These are phyloP conservation scores for Tuber melanosporum DNA, from an alignment of 495 filamentous ascomycete genomes.

Conservation along the genomic window DNA sequence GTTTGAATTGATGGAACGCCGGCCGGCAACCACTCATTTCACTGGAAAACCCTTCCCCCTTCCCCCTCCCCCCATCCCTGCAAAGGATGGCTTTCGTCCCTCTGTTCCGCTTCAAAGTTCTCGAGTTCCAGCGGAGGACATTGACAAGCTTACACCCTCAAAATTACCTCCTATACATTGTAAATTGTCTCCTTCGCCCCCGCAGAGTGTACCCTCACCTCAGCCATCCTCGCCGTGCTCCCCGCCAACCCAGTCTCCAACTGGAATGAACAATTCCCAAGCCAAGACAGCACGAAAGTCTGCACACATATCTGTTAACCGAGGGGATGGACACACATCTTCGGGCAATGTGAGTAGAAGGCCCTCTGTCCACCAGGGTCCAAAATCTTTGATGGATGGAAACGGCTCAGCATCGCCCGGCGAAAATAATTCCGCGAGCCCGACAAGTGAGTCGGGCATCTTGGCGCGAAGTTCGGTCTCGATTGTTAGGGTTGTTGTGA, in stretches of 20 bases:
- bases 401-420: neutral
- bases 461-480: neutral
- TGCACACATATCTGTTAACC: slow-evolving; percentile 23
- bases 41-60: slow-evolving; percentile 4
- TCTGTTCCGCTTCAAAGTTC: slow-evolving; percentile 22
- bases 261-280: slow-evolving; percentile 29
- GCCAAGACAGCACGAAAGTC: slow-evolving; percentile 35
- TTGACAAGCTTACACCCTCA: slow-evolving; percentile 20
- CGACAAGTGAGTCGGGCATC: neutral
- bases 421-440: neutral
- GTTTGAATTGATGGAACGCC: neutral
- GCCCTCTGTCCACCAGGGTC: slow-evolving; percentile 5
- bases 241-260: slow-evolving; percentile 11
- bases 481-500: slow-evolving; percentile 2
- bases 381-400: slow-evolving; percentile 1
- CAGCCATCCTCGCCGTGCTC: slow-evolving; percentile 3
- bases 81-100: slow-evolving; percentile 28
- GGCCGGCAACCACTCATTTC: neutral
- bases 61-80: slow-evolving; percentile 8
- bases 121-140: slow-evolving; percentile 29
- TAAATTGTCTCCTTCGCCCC: neutral
- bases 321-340: slow-evolving; percentile 31
- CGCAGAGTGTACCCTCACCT: neutral
- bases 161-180: slow-evolving; percentile 8
- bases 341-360: slow-evolving; percentile 24